Conservation (phyloP, 768 basidiomycete species). For the Dictyophora rubrovolvata region DNA sequence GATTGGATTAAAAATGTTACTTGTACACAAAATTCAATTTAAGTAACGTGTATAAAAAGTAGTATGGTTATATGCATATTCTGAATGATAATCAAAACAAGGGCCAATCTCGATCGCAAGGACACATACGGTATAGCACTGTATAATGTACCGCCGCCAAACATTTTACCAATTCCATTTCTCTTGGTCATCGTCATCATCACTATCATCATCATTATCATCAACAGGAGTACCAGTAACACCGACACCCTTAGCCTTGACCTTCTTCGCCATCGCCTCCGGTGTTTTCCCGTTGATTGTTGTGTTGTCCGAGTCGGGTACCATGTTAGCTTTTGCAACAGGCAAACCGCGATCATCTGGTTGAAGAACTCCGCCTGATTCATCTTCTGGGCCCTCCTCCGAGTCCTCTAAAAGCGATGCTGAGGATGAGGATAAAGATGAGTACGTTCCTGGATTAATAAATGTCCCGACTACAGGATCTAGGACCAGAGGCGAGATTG, state of each 20-base stretch:
- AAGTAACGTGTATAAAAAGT: too few species aligned
- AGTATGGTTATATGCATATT: too few species aligned
- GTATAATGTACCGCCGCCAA: too few species aligned
- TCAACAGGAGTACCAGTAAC: not conserved
- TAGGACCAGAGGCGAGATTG: not conserved
- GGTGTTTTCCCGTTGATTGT: not conserved
- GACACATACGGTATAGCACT: too few species aligned
- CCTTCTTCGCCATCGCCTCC: not conserved
- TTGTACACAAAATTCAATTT: too few species aligned
- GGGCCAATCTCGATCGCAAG: too few species aligned
- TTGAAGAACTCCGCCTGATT: constrained; percentile 1
- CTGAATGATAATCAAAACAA: too few species aligned
- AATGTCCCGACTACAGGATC: not conserved
- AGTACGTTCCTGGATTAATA: not conserved
- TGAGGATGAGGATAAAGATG: not conserved
- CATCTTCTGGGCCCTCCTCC: not conserved
- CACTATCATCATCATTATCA: not conserved
- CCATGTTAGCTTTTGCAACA: not conserved
- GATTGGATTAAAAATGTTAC: too few species aligned
- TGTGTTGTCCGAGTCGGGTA: not conserved
- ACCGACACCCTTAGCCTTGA: not conserved
- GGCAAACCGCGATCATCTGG: not conserved
- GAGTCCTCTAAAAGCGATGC: constrained; percentile 3
- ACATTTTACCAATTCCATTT: constrained; percentile 14
- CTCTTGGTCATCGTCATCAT: constrained; percentile 10